Evolutionary conservation across 1,139 yeast species (phyloP), one percentile per base, ranked within the genome.

Genomic region (Pneumocystis wakefieldiae): DNA sequence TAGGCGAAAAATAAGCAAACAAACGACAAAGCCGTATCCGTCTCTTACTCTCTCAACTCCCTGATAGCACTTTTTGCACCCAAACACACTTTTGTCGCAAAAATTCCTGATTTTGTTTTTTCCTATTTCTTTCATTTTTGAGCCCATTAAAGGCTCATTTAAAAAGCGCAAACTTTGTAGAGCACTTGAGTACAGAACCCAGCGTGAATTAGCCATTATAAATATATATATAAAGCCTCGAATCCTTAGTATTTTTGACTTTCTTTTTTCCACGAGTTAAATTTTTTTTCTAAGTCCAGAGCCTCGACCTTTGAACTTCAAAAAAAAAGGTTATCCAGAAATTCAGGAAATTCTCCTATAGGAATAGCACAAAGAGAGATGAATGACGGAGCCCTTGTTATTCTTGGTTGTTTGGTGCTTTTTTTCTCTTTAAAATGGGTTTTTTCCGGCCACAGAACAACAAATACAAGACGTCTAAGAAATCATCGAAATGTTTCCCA

Each of bases 401-500:
- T 48, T 48, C 24, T 48, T 19, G 28, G 55, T 24, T 48, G 55
- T 48, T 24, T 48, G 4, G 55, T 48, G 24, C 55, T 48, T 15
- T 48, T 48, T 48, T 48, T 48, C 55, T 48, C 55, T 48, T 48
- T 48, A 24, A 48, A 48, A 48, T 48, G 55, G 55, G 28, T 48
- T 48, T 48, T 48, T 48, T 48, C 55, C 2, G 28, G 28, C 7
- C 55, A 48, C 24, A 28, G 28, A 48, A 5, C 55, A 24, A 2
- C 55, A 7, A 48, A 48, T 48, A 48, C 55, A 48, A 48, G 59
- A 19, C 42, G 42, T 57, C 29, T 57, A 39, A 57, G 59, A 57
- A 24, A 15, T 19, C 42, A 32, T 3, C 59, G 59, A 24, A 29
- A 39, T 10, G 59, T 57, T 19, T 37, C 59, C 1, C 41, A 57